Evolutionary conservation across 805 yeast genomes (phyloP).

Genomic region (Cyberlindnera euphorbiiphila): DNA sequence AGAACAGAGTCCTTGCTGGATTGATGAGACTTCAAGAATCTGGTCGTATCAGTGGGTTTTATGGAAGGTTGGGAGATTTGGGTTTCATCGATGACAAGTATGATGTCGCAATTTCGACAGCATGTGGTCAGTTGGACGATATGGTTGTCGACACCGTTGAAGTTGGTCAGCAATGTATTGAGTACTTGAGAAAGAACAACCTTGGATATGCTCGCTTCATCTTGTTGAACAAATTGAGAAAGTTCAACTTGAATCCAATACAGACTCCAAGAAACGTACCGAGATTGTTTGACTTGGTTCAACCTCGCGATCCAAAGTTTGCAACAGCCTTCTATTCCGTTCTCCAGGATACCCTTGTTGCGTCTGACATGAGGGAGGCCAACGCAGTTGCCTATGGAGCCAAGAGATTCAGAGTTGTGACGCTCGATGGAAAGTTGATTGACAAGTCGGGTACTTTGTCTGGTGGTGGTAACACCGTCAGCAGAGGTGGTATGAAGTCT

Average conservation of each 20-base stretch:
- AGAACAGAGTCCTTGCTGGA: constrained; percentile 68
- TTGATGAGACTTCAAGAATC: constrained; percentile 66
- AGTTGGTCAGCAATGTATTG: constrained; percentile 74
- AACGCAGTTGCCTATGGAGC: constrained; percentile 82
- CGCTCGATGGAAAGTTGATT: constrained; percentile 86
- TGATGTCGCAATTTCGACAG: constrained; percentile 93
- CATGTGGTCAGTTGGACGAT: constrained; percentile 86
- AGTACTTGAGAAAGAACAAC: constrained; percentile 73
- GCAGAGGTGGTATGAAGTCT: constrained; percentile 72
- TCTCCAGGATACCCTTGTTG: constrained; percentile 83
- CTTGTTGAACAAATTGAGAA: constrained; percentile 67
- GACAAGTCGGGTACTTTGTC: constrained; percentile 94
- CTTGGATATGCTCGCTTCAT: constrained; percentile 90
- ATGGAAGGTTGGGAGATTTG: constrained; percentile 88
- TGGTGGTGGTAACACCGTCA: constrained; percentile 82
- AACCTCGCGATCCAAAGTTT: constrained; percentile 62
- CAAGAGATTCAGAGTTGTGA: constrained; percentile 82
- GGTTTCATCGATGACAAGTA: constrained; percentile 87
- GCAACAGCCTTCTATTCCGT: constrained; percentile 88
- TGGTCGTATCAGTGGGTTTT: constrained; percentile 80
- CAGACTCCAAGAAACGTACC: constrained; percentile 74
- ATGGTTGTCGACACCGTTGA: constrained; percentile 83
- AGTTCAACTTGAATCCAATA: constrained; percentile 53
- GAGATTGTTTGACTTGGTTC: constrained; percentile 78
- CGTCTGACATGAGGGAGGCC: constrained; percentile 73